Percentiles rank a stretch among this genome's conserved stretches.
Evolutionary conservation across 2,329 filamentous ascomycete genomes (phyloP).

Genomic region (Botrytis elliptica): DNA sequence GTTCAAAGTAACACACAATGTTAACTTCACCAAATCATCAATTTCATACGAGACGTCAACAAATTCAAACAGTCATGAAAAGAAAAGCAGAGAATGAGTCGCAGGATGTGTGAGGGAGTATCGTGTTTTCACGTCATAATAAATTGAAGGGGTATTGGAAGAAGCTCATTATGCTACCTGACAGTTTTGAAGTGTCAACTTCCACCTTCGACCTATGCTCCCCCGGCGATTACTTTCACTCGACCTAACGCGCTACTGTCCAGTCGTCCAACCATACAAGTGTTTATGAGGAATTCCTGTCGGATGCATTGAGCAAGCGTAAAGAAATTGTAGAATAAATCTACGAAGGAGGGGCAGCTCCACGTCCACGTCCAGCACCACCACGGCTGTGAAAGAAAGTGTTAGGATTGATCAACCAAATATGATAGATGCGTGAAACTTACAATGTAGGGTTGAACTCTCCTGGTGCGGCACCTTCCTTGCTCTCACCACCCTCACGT

Average conservation of each 20-base stretch:
- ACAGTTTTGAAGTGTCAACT: constrained; percentile 44
- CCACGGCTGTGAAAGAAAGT: constrained; percentile 63
- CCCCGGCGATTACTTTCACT: constrained; percentile 51
- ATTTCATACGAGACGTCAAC: background rate
- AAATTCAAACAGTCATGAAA: background rate
- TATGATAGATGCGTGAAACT: constrained; percentile 42
- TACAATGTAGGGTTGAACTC: constrained; percentile 90
- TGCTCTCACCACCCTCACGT: constrained; percentile 70
- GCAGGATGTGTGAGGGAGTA: background rate
- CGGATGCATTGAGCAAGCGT: constrained; percentile 40
- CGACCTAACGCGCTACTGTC: constrained; percentile 49
- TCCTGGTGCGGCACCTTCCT: constrained; percentile 89
- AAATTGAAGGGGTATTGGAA: constrained; percentile 34
- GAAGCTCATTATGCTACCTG: constrained; percentile 42
- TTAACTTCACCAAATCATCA: background rate
- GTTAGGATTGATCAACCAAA: constrained; percentile 28
- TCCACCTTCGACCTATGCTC: constrained; percentile 47
- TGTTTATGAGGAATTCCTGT: constrained; percentile 38
- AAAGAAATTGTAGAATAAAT: constrained; percentile 32
- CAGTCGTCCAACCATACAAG: constrained; percentile 43
- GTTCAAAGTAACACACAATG: background rate
- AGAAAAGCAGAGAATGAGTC: background rate
- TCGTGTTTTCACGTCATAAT: constrained; percentile 19
- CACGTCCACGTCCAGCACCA: constrained; percentile 86
- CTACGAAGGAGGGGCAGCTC: constrained; percentile 56